Evolutionary conservation across 192 early-diverging fungal species (phyloP), one percentile per base, ranked within the genome.

Genomic region (Chytriomyces sp.): DNA sequence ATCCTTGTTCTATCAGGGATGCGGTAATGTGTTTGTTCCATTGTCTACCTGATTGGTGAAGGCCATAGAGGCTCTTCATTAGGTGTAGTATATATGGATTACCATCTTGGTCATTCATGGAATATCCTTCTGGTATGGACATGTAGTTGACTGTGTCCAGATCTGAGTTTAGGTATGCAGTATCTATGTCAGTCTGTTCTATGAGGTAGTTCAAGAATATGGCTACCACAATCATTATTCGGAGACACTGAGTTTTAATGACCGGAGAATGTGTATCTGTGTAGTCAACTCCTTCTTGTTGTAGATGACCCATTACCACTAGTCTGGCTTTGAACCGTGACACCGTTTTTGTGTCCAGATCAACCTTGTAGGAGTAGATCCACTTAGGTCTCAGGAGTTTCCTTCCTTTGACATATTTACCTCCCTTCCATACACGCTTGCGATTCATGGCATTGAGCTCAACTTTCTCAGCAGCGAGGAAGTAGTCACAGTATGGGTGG

Each of bases 141-240:
- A 78, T 76, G 35, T 78, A 78, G 8, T 73, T 61, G 49, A 26
- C n/a, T 62, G 3, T 24, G 13, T 23, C 13, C 10, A 77, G 76
- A 59, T 46, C 24, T 68, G 61, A 77, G 79, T 78, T 44, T 3
- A 78, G 76, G 8, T 79, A 78, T 13, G 77, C 77, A 66, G 44
- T 64, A n/a, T 78, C 67, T 18, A 78, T 61, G 45, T 78, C 77
- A 47, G 53, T 10, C 24, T 76, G 71, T 43, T 76, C 65, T 13
- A 77, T 75, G 10, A 67, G 0, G 18, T 74, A 20, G n/a, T 72
- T 24, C 18, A 75, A 13, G 10, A 72, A 11, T 50, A 49, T 10
- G 9, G 62, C 59, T n/a, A n/a, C n/a, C n/a, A n/a, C n/a, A n/a
- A n/a, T n/a, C n/a, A n/a, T n/a, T n/a, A n/a, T n/a, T n/a, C n/a